These are phyloP conservation scores for Lactarius vividus DNA, from an alignment of 768 basidiomycete genomes.

Conservation along the genomic window DNA sequence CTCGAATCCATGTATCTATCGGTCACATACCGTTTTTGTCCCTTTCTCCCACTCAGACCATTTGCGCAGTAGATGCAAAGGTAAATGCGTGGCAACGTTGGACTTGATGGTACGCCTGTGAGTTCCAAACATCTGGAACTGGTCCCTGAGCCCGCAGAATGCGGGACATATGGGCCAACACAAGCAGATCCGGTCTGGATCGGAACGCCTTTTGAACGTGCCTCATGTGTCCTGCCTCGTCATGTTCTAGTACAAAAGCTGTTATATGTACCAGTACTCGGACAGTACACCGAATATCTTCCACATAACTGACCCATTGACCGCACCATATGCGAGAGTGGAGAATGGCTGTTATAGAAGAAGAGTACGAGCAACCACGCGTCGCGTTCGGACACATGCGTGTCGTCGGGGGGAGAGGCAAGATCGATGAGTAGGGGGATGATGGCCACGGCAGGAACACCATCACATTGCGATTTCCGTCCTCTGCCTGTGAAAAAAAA, in stretches of 20 bases:
- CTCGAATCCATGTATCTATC: background rate
- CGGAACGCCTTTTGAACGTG: background rate
- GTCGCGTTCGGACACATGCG: background rate
- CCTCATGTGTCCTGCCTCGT: background rate
- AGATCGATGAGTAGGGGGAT: background rate
- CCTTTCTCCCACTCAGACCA: background rate
- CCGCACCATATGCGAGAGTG: background rate
- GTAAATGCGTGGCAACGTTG: background rate
- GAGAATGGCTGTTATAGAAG: background rate
- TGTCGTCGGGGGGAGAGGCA: background rate
- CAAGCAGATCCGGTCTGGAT: background rate
- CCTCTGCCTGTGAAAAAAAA: background rate
- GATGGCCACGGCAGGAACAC: too few species aligned
- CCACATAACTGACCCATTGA: background rate
- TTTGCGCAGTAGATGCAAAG: background rate
- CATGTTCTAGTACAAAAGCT: background rate
- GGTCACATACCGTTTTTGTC: background rate
- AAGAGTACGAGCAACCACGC: background rate
- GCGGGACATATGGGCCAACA: background rate
- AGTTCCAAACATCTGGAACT: background rate
- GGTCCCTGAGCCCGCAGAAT: background rate
- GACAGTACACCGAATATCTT: background rate
- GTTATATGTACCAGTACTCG: background rate
- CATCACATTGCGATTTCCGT: background rate
- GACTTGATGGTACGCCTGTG: background rate